A percentile compares a stretch with the other conserved stretches of the same genome.
Conservation (phyloP, 805 yeast genomes). For the Pichia nakasei region DNA sequence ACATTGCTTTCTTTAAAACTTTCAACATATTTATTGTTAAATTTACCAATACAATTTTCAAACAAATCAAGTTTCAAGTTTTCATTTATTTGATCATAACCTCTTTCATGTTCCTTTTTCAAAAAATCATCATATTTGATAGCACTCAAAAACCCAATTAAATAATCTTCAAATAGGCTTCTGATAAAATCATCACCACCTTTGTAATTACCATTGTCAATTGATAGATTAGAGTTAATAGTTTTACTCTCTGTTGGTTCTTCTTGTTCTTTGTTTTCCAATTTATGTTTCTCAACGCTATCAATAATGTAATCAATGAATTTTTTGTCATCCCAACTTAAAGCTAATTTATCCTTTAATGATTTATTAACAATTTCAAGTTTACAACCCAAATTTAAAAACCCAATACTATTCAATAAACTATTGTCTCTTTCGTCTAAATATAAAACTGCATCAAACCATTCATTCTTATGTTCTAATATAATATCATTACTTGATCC, state of each 20-base stretch:
- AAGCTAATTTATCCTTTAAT: conserved; percentile 35
- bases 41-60: conserved; percentile 18
- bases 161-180: conserved; percentile 82
- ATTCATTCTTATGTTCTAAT: conserved; percentile 48
- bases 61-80: conserved; percentile 16
- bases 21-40: conserved; percentile 32
- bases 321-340: conserved; percentile 57
- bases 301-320: conserved; percentile 56
- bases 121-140: conserved; percentile 60
- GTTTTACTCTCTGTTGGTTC: conserved; percentile 22
- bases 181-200: conserved; percentile 88
- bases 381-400: conserved; percentile 12
- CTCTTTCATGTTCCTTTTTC: conserved; percentile 21
- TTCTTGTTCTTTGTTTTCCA: conserved; percentile 17
- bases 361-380: conserved; percentile 37
- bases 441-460: conserved; percentile 67
- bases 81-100: background rate
- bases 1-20: conserved; percentile 49
- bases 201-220: conserved; percentile 32
- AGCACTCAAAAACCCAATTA: conserved; percentile 64
- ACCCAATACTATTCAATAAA: conserved; percentile 1
- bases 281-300: conserved; percentile 36
- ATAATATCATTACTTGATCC: conserved; percentile 87
- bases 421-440: conserved; percentile 36
- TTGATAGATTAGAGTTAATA: conserved; percentile 29